A percentile compares a stretch with the other conserved stretches of the same genome.
Evolutionary conservation across 2,329 filamentous ascomycete genomes (phyloP).

Genomic region (Colletotrichum tanaceti): DNA sequence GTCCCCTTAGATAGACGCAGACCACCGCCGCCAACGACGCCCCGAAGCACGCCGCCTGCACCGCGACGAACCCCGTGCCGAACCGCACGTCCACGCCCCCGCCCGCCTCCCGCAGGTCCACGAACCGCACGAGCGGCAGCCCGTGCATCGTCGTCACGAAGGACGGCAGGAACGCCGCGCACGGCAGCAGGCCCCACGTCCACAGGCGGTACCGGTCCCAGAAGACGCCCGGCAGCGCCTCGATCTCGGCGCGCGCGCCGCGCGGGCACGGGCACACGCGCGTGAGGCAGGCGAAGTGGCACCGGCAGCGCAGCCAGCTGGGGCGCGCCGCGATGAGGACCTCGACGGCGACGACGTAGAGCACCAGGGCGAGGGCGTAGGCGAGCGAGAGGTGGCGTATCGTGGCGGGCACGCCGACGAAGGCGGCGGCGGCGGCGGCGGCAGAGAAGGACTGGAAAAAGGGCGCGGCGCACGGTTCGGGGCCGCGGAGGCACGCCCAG

Average conservation of each 20-base stretch:
- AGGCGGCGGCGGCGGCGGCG: background rate
- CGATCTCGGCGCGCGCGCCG: conserved; percentile 37
- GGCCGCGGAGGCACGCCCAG: conserved; percentile 34
- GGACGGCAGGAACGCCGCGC: background rate
- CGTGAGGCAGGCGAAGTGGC: conserved; percentile 36
- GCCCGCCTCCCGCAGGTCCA: conserved; percentile 6
- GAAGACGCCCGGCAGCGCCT: conserved; percentile 27
- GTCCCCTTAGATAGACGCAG: conserved; percentile 19
- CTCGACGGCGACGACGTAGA: conserved; percentile 9
- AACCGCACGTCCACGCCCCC: conserved; percentile 14
- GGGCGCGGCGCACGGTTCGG: conserved; percentile 25
- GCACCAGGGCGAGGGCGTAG: conserved; percentile 7
- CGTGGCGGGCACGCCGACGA: background rate
- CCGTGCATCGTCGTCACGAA: conserved; percentile 2
- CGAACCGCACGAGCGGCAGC: conserved; percentile 19
- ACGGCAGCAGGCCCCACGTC: conserved; percentile 23
- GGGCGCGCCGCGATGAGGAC: conserved; percentile 24
- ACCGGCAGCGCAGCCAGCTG: conserved; percentile 34
- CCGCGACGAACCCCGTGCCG: conserved; percentile 14
- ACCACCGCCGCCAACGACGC: conserved; percentile 8
- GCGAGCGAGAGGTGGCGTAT: background rate
- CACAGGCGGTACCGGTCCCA: conserved; percentile 40
- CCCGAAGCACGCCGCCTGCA: background rate
- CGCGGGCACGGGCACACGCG: conserved; percentile 37
- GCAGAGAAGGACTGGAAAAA: conserved; percentile 33